Percentiles rank a stretch among this genome's conserved stretches.
Evolutionary conservation across 257 asterid species (phyloP).

Genomic region (Nicotiana tomentosiformis): DNA sequence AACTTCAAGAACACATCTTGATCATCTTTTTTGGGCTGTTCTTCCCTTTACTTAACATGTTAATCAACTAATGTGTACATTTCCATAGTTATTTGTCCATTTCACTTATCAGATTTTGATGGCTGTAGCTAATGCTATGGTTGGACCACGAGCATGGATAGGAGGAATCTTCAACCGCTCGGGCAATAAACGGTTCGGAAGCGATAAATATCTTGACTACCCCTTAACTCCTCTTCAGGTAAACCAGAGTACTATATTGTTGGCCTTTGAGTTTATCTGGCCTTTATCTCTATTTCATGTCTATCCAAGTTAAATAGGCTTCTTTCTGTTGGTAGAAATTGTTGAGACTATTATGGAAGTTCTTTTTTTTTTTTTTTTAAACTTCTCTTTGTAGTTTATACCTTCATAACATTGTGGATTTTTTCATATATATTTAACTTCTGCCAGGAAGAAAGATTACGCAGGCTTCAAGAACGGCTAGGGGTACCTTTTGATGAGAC

Average conservation of each 20-base stretch:
- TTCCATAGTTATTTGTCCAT: background rate
- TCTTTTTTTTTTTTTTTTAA: background rate
- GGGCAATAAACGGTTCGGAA: slow-evolving; percentile 52
- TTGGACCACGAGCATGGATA: slow-evolving; percentile 92
- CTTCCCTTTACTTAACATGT: background rate
- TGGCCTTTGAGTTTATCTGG: background rate
- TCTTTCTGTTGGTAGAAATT: background rate
- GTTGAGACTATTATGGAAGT: background rate
- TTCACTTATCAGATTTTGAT: background rate
- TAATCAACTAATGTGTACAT: background rate
- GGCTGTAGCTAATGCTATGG: slow-evolving; percentile 93
- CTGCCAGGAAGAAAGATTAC: slow-evolving; percentile 74
- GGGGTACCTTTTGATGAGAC: slow-evolving; percentile 80
- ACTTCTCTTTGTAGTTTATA: background rate
- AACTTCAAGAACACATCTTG: background rate
- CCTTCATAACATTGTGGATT: background rate
- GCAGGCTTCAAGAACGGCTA: slow-evolving; percentile 63
- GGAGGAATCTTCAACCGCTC: slow-evolving; percentile 80
- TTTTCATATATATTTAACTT: background rate
- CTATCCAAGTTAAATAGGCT: background rate
- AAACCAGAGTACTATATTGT: background rate
- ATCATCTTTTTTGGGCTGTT: background rate
- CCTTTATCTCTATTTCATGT: background rate
- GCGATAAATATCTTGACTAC: slow-evolving; percentile 47
- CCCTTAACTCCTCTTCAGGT: slow-evolving; percentile 66